A percentile compares a stretch with the other conserved stretches of the same genome.
Conservation (phyloP, 768 basidiomycete genomes). For the Symmetrospora coprosmae region DNA sequence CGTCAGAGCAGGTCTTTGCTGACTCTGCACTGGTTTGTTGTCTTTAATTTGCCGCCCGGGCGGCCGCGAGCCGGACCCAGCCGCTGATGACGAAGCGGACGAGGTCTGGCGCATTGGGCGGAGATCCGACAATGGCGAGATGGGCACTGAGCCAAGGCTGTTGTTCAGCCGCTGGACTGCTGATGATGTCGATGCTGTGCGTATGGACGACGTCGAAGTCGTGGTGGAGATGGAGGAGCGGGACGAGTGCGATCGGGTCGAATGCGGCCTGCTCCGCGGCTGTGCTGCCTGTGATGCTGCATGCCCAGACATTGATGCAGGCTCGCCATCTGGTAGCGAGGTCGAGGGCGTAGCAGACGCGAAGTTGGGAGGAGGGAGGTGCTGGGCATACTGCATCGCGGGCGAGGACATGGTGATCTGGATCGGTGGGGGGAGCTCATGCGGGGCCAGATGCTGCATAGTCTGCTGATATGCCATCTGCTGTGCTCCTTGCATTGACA, state of each 20-base stretch:
- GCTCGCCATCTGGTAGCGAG: too few species aligned
- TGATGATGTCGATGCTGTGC: background rate
- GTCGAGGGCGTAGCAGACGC: too few species aligned
- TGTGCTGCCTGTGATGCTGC: too few species aligned
- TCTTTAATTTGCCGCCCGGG: background rate
- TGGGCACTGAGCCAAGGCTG: background rate
- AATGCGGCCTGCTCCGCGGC: background rate
- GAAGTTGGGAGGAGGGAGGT: too few species aligned
- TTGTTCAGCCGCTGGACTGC: background rate
- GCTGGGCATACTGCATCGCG: background rate
- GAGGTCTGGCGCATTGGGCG: background rate
- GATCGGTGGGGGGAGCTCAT: background rate
- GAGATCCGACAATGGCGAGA: background rate
- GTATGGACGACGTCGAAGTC: background rate
- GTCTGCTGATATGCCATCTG: too few species aligned
- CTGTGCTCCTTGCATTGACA: too few species aligned
- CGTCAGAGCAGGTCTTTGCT: background rate
- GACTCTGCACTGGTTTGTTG: background rate
- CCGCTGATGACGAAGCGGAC: background rate
- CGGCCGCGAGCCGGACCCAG: too few species aligned
- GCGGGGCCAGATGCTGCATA: background rate
- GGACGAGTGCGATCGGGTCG: background rate
- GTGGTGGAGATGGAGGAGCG: background rate
- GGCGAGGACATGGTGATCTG: slow-evolving; percentile 8
- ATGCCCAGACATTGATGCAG: too few species aligned